Evolutionary conservation across 164 flowering plant species (phyloP).

Genomic region (Vitis riparia): DNA sequence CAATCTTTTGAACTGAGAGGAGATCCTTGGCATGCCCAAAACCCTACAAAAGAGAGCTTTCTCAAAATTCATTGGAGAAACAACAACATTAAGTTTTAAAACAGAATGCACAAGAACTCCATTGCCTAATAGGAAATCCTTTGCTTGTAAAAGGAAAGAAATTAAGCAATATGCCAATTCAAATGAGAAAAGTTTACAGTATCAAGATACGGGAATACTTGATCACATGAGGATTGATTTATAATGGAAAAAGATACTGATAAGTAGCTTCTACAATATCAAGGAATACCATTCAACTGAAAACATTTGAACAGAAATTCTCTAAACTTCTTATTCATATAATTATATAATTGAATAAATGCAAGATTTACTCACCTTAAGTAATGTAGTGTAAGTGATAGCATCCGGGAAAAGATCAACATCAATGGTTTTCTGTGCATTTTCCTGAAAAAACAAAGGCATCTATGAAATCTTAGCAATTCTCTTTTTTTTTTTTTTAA

Average conservation of each 20-base stretch:
- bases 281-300: too few species aligned
- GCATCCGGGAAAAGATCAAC: constrained; percentile 53
- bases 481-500: constrained; percentile 1
- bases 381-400: constrained; percentile 64
- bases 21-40: constrained; percentile 56
- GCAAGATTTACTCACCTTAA: constrained; percentile 44
- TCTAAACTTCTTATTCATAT: not conserved
- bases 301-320: not conserved
- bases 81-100: not conserved
- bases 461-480: constrained; percentile 10
- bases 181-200: not conserved
- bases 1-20: constrained; percentile 47
- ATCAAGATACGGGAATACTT: not conserved
- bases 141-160: not conserved
- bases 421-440: constrained; percentile 26
- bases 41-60: constrained; percentile 36
- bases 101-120: not conserved
- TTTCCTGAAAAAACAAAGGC: constrained; percentile 41
- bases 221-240: not conserved
- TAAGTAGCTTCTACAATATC: too few species aligned
- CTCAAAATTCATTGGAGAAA: not conserved
- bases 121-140: not conserved
- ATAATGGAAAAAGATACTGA: not conserved
- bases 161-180: not conserved
- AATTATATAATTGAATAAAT: not conserved